Evolutionary conservation across 805 yeast genomes (phyloP), one percentile per base, ranked within the genome.

Genomic region (Wickerhamiella cacticola): DNA sequence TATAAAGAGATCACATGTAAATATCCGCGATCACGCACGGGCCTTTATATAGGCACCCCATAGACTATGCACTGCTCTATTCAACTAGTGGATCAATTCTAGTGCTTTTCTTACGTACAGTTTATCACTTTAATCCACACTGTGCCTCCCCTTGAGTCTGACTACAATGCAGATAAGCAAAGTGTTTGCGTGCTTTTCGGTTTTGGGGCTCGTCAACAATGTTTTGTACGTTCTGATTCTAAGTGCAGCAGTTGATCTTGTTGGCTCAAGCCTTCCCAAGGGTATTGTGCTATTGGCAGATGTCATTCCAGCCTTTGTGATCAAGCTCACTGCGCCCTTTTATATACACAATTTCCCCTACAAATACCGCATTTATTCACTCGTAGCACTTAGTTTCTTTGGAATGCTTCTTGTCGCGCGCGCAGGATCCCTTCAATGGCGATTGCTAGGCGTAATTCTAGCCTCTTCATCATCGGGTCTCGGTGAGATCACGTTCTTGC

Each of bases 181-280:
- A 25, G 40, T 44, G 10, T 51, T 31, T 31, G 54, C 54, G 33
- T 53, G 56, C 10, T 88, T 88, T 61, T 80, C 89, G 78, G 58
- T 79, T 1, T 85, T 88, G 62, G 98, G 97, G 0, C 72, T 89
- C 9, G 68, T 87, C 31, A 89, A 89, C 64, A 89, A 89, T 61
- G 80, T 89, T 9, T 73, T 89, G 0, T 89, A 88, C 65, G 96
- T 89, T 26, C 89, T 89, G 13, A 88, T 89, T 34, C 68, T 89
- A 12, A 79, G 94, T 0, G 95, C 96, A 0, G 97, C 97, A 1
- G 76, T 85, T 26, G 98, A 89, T 60, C 68, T 89, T 12, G 96
- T 88, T 1, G 95, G 96, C 0, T 75, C 85, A 1, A 56, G 69
- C 5, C 74, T 82, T 0, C 96, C 98, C 8, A 89, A 89, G 63